Evolutionary conservation across 257 asterid species (phyloP), one percentile per base, ranked within the genome.

Genomic region (Solanum ahanhuiri): DNA sequence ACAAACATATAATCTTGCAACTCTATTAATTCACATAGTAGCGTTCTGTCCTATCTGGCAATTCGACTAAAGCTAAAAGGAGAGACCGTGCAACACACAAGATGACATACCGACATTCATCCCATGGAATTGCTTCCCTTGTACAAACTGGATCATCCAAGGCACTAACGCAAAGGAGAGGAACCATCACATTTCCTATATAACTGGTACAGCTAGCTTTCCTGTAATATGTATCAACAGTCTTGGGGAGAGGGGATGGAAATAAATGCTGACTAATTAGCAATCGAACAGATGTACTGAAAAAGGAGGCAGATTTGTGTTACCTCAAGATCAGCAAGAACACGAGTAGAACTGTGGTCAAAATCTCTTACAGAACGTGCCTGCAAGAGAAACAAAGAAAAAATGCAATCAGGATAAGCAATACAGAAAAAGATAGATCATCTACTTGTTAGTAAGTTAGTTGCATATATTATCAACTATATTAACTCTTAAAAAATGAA

Each of bases 121-220:
- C 99, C 95, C 96, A 93, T 83, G 99, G 98, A 87, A 96, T 93
- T 87, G 98, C 98, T 90, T 96, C 99, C 86, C 89, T 87, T 25
- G 99, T 93, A 87, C 99, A 96, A 79, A 96, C 92, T 82, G 99
- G 98, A 91, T 96, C 99, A 87, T 96, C 99, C 90, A 93, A 60
- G 54, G 98, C 86, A 87, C 94, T 93, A 88, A 96, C 84, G 90
- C 99, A 96, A 84, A 96, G 94, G 89, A 96, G 96, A 88, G 99
- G 99, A 64, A 95, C 93, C 93, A 18, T 89, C 84, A 96, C 98
- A 75, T 92, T 87, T 86, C 95, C 97, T 0, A 95, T 91, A 87
- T 89, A 95, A 88, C 90, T 82, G 83, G 97, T 90, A 90, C 98
- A 91, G 93, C 97, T 93, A 88, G 94, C 90, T 66, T 91, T 92